These are phyloP conservation scores for Cercospora sp. DNA, from an alignment of 2,329 filamentous ascomycete species.

Conservation along the genomic window DNA sequence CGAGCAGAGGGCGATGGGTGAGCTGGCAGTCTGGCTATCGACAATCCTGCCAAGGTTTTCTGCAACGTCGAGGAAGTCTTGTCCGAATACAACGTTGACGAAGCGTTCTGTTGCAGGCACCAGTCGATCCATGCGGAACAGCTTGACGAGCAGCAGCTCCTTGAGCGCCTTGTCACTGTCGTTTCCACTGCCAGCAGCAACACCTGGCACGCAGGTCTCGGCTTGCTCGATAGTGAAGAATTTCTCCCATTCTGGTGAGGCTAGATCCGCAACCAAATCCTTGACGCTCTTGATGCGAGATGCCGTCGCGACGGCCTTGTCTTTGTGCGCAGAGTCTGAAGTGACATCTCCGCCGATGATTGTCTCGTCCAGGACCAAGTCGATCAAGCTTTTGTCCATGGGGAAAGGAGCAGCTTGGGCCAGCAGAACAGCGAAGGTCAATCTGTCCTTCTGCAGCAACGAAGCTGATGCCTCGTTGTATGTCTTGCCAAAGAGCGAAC, in stretches of 20 bases:
- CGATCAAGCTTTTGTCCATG: slow-evolving; percentile 89
- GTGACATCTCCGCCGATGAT: slow-evolving; percentile 78
- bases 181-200: slow-evolving; percentile 62
- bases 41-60: slow-evolving; percentile 86
- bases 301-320: slow-evolving; percentile 68
- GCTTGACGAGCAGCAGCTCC: slow-evolving; percentile 85
- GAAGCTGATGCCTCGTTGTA: slow-evolving; percentile 94
- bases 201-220: slow-evolving; percentile 75
- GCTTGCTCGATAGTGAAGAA: slow-evolving; percentile 86
- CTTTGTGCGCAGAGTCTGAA: slow-evolving; percentile 62
- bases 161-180: slow-evolving; percentile 74
- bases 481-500: slow-evolving; percentile 84
- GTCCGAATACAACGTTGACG: slow-evolving; percentile 79
- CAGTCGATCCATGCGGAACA: slow-evolving; percentile 93
- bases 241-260: slow-evolving; percentile 69
- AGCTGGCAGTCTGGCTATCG: slow-evolving; percentile 76
- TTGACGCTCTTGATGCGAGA: slow-evolving; percentile 73
- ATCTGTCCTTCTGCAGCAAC: slow-evolving; percentile 87
- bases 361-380: slow-evolving; percentile 77
- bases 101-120: slow-evolving; percentile 93
- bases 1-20: slow-evolving; percentile 88
- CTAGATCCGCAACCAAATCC: slow-evolving; percentile 64
- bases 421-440: slow-evolving; percentile 91
- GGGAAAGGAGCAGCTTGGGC: slow-evolving; percentile 94
- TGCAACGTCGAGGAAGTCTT: slow-evolving; percentile 76